Evolutionary conservation across 208 protist genomes (phyloP).

Genomic region (Leishmania amazonensis): DNA sequence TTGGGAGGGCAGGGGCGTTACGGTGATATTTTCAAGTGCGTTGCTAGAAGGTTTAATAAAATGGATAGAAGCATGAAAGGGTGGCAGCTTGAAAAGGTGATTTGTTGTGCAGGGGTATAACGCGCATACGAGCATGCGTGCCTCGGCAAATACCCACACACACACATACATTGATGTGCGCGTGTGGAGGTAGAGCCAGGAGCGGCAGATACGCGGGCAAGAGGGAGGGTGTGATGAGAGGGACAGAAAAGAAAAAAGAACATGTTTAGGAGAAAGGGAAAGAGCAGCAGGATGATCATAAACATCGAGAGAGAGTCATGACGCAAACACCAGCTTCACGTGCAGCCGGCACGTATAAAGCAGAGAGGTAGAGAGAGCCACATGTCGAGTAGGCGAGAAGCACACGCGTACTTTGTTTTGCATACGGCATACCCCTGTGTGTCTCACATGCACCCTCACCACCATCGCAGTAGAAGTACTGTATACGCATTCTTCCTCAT

Average conservation of each 20-base stretch:
- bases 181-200: background rate
- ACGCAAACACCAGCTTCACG: background rate
- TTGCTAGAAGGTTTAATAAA: background rate
- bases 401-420: background rate
- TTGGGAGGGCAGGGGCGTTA: background rate
- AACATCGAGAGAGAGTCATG: background rate
- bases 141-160: background rate
- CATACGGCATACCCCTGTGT: background rate
- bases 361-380: background rate
- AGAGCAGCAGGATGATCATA: background rate
- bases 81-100: background rate
- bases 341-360: background rate
- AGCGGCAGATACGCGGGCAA: background rate
- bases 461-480: background rate
- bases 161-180: background rate
- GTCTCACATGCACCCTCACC: background rate
- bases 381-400: background rate
- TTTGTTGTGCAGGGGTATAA: background rate
- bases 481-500: background rate
- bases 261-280: background rate
- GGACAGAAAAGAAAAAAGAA: slow-evolving; percentile 2
- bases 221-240: background rate
- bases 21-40: background rate
- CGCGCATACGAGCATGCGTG: background rate
- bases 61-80: background rate